Base-by-base conservation (phyloP, 768 basidiomycete species). In the Scleroderma citrinum region DNA sequence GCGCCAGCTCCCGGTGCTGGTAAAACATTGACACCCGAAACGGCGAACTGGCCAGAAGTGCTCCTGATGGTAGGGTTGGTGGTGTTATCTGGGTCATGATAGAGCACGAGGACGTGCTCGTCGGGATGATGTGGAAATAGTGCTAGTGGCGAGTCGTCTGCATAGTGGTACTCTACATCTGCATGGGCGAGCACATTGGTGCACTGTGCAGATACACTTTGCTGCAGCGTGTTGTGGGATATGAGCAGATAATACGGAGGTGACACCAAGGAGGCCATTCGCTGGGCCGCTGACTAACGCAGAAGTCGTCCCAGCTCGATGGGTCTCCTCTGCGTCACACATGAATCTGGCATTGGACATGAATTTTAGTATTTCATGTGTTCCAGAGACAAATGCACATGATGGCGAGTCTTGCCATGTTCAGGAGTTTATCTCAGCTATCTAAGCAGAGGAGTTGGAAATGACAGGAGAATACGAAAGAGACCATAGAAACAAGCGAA, bases 121-220 rank as follows among this genome's bases (percentile, higher is more conserved):
- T 78, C 73, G 11, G 76, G 69, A 35, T 73, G 71, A 31, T 71
- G 75, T 5, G 85, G 82, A 35, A 88, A 67, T 12, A 91, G 66
- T 11, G 78, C 66, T n/a, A 80, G 65, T 3, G 87, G 82, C 0
- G 83, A 75, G 59, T 92, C 90, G 57, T 92, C 87, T 17, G 80
- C 76, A 59, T 87, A 92, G 57, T 87, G 85, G 62, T 91, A 91
- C 56, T 91, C 84, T 16, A 92, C 82, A 37, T 71, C 68, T 5
- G 87, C 85, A 59, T 92, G 89, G 11, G 75, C 68, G 41, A 71
- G 58, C 29, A 51, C 54, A 2, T 53, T 69, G 24, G 70, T 70
- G 26, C 71, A 73, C 11, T 69, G 67, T 2, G 73, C 61, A 19
- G 73, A 44, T 44, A 63, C 60, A 26, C 70, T 67, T 42, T 61